These are phyloP conservation scores for Pisolithus albus DNA, from an alignment of 768 basidiomycete species.

Conservation along the genomic window DNA sequence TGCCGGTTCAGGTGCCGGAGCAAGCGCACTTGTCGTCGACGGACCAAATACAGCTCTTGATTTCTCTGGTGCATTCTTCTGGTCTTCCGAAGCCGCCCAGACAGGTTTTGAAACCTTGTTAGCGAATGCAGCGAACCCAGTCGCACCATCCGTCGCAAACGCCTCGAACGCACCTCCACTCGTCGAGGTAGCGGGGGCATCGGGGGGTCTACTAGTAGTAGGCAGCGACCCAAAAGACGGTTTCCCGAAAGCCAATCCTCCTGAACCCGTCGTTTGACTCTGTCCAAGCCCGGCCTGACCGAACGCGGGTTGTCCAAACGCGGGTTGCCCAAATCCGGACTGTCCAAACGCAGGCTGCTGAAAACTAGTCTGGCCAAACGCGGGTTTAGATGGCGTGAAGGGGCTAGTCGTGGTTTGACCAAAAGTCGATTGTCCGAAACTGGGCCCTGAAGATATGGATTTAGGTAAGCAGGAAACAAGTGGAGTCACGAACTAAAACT, in stretches of 20 bases:
- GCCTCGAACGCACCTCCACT: conserved; percentile 31
- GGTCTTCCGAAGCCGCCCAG: conserved; percentile 12
- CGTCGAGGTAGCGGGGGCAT: conserved; percentile 9
- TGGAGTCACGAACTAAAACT: conserved; percentile 12
- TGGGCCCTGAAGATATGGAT: conserved; percentile 15
- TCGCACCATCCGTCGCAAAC: conserved; percentile 24
- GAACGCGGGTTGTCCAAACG: conserved; percentile 6
- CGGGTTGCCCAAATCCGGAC: conserved; percentile 22
- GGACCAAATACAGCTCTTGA: conserved; percentile 4
- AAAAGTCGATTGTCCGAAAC: conserved; percentile 33
- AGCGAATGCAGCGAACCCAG: conserved; percentile 23
- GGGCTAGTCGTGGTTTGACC: conserved; percentile 12
- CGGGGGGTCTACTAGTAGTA: conserved; percentile 1
- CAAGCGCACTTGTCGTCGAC: conserved; percentile 3
- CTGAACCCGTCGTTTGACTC: not conserved
- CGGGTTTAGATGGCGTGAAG: not conserved
- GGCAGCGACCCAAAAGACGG: not conserved
- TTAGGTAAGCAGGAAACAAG: conserved; percentile 17
- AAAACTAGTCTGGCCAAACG: conserved; percentile 30
- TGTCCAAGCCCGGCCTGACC: conserved; percentile 5
- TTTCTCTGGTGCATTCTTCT: conserved; percentile 1
- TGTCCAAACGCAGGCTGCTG: conserved; percentile 37
- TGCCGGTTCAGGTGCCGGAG: conserved; percentile 6
- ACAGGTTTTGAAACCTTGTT: conserved; percentile 18
- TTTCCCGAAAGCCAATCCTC: conserved; percentile 16